phyloP scores from a whole-genome alignment of 257 asterid genomes.

The Anisodus acutangulus region DNA sequence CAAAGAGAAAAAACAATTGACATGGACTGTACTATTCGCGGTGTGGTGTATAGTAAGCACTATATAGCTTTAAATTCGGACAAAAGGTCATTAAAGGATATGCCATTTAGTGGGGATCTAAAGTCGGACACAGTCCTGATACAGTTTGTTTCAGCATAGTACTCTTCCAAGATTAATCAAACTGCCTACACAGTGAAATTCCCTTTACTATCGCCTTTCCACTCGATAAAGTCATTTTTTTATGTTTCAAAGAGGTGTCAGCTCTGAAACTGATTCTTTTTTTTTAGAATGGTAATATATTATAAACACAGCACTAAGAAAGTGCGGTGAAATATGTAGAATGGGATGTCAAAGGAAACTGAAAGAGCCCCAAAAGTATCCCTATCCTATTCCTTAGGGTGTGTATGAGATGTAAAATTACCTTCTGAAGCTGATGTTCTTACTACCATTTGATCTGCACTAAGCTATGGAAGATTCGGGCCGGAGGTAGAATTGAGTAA shows the following conservation, averaged over 20 bases:
- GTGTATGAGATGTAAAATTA: background rate
- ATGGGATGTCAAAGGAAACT: constrained; percentile 5
- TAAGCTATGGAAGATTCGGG: background rate
- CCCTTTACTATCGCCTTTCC: background rate
- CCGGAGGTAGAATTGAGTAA: background rate
- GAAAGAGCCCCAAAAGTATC: background rate
- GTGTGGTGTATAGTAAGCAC: background rate
- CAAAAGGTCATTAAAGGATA: background rate
- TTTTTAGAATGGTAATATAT: background rate
- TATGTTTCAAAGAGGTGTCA: background rate
- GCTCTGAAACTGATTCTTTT: background rate
- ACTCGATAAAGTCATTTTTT: background rate
- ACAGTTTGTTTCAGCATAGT: constrained; percentile 13
- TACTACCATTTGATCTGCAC: background rate
- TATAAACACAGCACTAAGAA: background rate
- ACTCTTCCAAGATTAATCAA: background rate
- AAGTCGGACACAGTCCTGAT: constrained; percentile 19
- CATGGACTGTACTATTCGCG: background rate
- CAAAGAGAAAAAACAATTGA: background rate
- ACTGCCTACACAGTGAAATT: background rate
- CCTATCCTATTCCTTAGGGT: background rate
- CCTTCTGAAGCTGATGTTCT: constrained; percentile 6
- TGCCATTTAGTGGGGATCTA: background rate
- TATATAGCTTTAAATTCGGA: background rate
- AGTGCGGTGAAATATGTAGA: background rate